Evolutionary conservation across 495 filamentous ascomycete species (phyloP).

Genomic region (Rostrohypoxylon terebratum): DNA sequence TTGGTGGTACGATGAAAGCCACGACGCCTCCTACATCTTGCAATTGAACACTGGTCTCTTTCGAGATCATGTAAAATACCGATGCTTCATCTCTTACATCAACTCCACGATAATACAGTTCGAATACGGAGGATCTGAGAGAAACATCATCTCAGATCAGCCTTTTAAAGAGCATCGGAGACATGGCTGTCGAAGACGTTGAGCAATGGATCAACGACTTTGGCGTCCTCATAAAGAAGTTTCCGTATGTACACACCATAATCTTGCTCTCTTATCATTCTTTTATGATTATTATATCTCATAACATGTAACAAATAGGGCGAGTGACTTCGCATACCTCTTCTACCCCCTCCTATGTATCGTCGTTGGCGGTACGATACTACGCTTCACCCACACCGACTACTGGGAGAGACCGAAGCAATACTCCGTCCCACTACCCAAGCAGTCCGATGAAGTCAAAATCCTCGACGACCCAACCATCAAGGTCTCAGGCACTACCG

Average conservation of each 20-base stretch:
- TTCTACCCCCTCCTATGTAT: constrained; percentile 37
- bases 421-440: constrained; percentile 56
- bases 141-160: constrained; percentile 14
- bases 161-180: constrained; percentile 22
- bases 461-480: constrained; percentile 71
- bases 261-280: neutral
- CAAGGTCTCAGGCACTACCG: constrained; percentile 66
- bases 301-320: constrained; percentile 25
- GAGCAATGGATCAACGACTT: constrained; percentile 40
- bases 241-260: constrained; percentile 46
- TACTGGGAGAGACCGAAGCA: constrained; percentile 50
- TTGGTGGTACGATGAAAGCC: constrained; percentile 35
- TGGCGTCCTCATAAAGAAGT: constrained; percentile 33
- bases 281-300: neutral
- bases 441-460: constrained; percentile 62
- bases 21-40: constrained; percentile 14
- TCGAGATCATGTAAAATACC: constrained; percentile 22
- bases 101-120: neutral
- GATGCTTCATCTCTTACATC: neutral
- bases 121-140: neutral
- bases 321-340: constrained; percentile 27
- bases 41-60: constrained; percentile 20
- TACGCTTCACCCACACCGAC: constrained; percentile 48
- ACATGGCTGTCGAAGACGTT: constrained; percentile 44
- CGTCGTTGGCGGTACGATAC: constrained; percentile 43